Evolutionary conservation across 768 basidiomycete genomes (phyloP), one percentile per base, ranked within the genome.

Genomic region (Lactarius evosmus): DNA sequence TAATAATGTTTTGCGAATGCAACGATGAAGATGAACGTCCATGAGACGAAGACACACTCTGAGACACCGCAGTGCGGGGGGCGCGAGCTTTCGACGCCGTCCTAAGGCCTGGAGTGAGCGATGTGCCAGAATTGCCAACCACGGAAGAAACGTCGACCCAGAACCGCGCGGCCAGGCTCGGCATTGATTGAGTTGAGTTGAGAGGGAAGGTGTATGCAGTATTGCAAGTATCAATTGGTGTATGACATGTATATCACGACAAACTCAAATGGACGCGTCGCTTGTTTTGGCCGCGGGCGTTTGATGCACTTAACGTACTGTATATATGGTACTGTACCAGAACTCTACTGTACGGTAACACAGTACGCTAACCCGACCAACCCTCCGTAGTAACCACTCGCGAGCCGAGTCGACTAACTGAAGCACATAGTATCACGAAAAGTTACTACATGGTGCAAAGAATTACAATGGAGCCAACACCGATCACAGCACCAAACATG

Each of bases 391-490:
- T 36, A 59, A 64, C 63, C 32, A 19, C 25, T 17, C n/a, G 19
- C 17, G 11, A 34, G 32, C 4, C 17, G 29, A 27, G n/a, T 34
- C n/a, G 14, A 34, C 22, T 33, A 25, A 32, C 25, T 17, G 22
- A 29, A 54, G 41, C 22, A 17, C 46, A n/a, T n/a, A 17, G 14
- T 1, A 25, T 16, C n/a, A 36, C 30, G 7, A 30, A 25, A 22
- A 6, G 4, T 16, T 7, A 2, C 49, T 60, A 84, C 75, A 88
- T 73, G 61, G 80, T 85, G 30, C 79, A 83, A 73, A 90, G 71
- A 44, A 90, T 72, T 27, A 77, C 68, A 19, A 89, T 66, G 4
- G 78, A 75, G 56, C 80, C 79, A 17, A 76, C 58, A 4, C 84
- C 84, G 14, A 89, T 72, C n/a, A 85, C 7, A 2, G 71, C 74